Conservation (phyloP, 306 rosid genomes). For the Leucaena leucocephala region DNA sequence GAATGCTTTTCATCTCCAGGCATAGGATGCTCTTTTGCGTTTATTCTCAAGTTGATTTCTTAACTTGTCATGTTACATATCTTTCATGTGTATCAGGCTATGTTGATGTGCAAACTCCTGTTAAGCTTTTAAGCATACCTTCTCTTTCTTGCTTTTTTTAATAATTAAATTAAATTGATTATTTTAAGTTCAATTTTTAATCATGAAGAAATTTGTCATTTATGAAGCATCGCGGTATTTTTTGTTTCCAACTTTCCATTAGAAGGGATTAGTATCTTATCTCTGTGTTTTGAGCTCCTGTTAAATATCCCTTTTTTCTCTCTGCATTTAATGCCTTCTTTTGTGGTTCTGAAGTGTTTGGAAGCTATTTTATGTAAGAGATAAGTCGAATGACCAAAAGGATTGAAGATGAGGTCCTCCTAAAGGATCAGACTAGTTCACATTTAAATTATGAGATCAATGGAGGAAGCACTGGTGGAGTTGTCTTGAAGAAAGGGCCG, state of each 20-base stretch:
- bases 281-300: background rate
- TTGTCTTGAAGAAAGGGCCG: slow-evolving; percentile 86
- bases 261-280: background rate
- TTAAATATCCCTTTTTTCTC: background rate
- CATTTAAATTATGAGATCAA: slow-evolving; percentile 47
- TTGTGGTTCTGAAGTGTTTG: slow-evolving; percentile 42
- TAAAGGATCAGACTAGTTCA: slow-evolving; percentile 51
- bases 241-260: background rate
- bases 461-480: slow-evolving; percentile 47
- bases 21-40: too few species aligned
- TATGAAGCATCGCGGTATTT: background rate
- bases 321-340: background rate
- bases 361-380: slow-evolving; percentile 44
- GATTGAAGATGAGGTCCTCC: slow-evolving; percentile 58
- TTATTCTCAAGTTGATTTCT: too few species aligned
- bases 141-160: too few species aligned
- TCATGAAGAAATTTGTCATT: background rate
- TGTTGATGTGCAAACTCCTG: too few species aligned
- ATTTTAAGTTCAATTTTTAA: background rate
- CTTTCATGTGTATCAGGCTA: too few species aligned
- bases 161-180: background rate
- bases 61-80: too few species aligned
- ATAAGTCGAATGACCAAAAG: slow-evolving; percentile 59
- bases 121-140: too few species aligned
- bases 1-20: background rate